Evolutionary conservation across 108 stramenopile genomes (phyloP), one percentile per base, ranked within the genome.

Genomic region (Skeletonema potamos): DNA sequence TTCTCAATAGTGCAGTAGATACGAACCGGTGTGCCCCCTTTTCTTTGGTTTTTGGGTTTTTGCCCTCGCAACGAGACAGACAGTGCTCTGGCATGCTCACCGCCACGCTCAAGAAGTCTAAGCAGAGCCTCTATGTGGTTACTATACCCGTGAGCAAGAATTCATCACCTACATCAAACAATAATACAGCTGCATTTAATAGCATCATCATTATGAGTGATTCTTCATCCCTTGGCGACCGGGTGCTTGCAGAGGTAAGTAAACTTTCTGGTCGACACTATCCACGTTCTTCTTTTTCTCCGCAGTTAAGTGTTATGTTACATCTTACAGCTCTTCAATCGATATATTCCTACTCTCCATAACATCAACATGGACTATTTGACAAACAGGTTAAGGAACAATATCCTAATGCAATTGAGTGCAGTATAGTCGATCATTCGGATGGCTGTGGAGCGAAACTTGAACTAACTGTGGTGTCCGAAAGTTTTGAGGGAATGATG

Each of bases 401-500:
- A 68, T 80, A 80, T 55, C 79, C 79, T 24, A 54, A 73, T 37
- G 66, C 72, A 15, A 30, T 69, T 48, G 68, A 64, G 63, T 80
- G 79, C 68, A 72, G 27, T 8, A 80, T 80, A 24, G 26, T 78
- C 36, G 81, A 82, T 39, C 72, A 82, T 33, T 78, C 81, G 4
- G 81, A 82, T 58, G 81, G 81, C 36, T 82, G 81, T 28, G 81
- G 81, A 18, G 81, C 77, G 27, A 82, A 83, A 68, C 70, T 83
- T 12, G 77, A 76, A 29, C 34, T 83, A 28, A 83, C 79, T 0
- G 60, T 83, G 4, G 79, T 80, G 17, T 37, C 41, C 24, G 62
- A 76, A 11, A 27, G 68, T 4, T 83, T 83, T 46, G 87, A 86
- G 27, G 88, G 85, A 0, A 64, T 87, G 41, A 70, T 88, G 1